Evolutionary conservation across 2,329 filamentous ascomycete species (phyloP).

Genomic region (Penicillium digitatum): DNA sequence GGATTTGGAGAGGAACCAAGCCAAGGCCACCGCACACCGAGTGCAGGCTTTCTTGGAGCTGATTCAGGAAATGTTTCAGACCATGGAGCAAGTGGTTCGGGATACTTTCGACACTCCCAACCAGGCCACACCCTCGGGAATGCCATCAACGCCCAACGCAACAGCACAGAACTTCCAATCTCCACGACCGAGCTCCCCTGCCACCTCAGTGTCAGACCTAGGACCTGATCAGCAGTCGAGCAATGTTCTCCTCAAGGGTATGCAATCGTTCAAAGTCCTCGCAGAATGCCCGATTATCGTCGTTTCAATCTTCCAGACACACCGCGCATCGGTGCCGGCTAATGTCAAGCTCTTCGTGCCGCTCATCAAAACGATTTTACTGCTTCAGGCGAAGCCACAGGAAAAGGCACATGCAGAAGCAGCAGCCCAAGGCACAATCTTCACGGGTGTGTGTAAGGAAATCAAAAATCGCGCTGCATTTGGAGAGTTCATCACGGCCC

Average conservation of each 20-base stretch:
- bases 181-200: slow-evolving; percentile 83
- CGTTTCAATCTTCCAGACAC: slow-evolving; percentile 94
- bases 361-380: slow-evolving; percentile 82
- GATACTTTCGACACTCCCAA: slow-evolving; percentile 85
- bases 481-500: slow-evolving; percentile 94
- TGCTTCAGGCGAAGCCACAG: slow-evolving; percentile 87
- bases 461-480: slow-evolving; percentile 94
- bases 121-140: slow-evolving; percentile 49
- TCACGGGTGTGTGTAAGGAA: slow-evolving; percentile 86
- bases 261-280: slow-evolving; percentile 98
- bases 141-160: slow-evolving; percentile 52
- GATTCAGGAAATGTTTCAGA: slow-evolving; percentile 92
- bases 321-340: slow-evolving; percentile 69
- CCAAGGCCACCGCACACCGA: slow-evolving; percentile 72
- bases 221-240: slow-evolving; percentile 77
- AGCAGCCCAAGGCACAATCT: slow-evolving; percentile 71
- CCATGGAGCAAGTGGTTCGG: slow-evolving; percentile 89
- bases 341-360: slow-evolving; percentile 93
- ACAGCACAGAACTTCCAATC: slow-evolving; percentile 70
- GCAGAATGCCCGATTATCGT: slow-evolving; percentile 98
- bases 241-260: slow-evolving; percentile 79
- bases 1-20: slow-evolving; percentile 90
- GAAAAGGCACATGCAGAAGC: slow-evolving; percentile 87
- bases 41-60: slow-evolving; percentile 87
- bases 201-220: slow-evolving; percentile 73